Evolutionary conservation across 805 yeast species (phyloP), one percentile per base, ranked within the genome.

Genomic region (Blastobotrys robertii): DNA sequence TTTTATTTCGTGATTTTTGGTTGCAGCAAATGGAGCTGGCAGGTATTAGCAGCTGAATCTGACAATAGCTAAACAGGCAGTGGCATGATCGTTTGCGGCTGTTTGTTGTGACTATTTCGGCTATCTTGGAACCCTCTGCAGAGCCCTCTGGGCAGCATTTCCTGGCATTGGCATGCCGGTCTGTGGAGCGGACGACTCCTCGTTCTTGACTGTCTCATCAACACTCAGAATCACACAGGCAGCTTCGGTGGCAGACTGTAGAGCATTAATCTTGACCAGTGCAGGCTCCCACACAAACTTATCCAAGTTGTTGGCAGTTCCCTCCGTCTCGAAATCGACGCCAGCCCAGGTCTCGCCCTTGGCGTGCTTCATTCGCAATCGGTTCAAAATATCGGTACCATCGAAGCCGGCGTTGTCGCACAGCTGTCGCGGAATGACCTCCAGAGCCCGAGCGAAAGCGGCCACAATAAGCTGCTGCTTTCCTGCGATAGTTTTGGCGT

Each of bases 381-480:
- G 77, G 64, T 92, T 92, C 54, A 92, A 76, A 47, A 92, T 68
- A 61, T 92, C 97, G n/a, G 94, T 85, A 14, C 95, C 94, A 61
- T 92, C 99, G 52, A 92, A 80, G 4, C 99, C 99, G n/a, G 96
- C 98, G 63, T 92, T 92, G 60, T 92, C 98, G 69, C 97, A 90
- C 50, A 92, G 72, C 62, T 92, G 97, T 62, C 97, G 81, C 52
- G 99, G 99, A 55, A 92, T 87, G 22, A 92, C 80, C 67, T 92
- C 99, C 45, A 92, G 71, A 1, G 97, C 95, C 53, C 83, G 82
- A 16, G 98, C 98, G 66, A 79, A 92, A 6, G 96, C 95, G 45
- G 81, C 80, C 45, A 92, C 82, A 46, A 92, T 80, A 49, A 92
- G 69, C 68, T 92, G 99, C 66, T 90, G 96, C 64, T 92, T 90